Evolutionary conservation across 345 rosid genomes (phyloP), one percentile per base, ranked within the genome.

Genomic region (Acer negundo): DNA sequence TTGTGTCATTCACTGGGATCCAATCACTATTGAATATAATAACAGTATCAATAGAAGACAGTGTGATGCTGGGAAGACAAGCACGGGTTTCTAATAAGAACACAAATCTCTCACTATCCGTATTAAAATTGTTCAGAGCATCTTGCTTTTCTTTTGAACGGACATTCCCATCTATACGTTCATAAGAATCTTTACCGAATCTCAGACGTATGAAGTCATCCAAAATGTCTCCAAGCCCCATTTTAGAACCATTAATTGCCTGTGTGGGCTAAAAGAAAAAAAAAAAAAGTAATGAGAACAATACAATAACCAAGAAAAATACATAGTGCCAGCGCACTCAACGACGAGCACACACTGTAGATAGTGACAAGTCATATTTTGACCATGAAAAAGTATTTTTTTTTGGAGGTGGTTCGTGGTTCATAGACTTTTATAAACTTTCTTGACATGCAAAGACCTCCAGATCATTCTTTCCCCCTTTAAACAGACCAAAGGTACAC

Each of bases 11-110:
- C 65, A 78, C 75, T 17, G 94, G 98, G 84, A 71, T 90, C 94
- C 91, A 90, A 77, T 90, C 94, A 79, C 98, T 96, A 75, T 84
- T 87, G 80, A 86, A 92, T 81, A 96, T 82, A 81, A 96, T 91
- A 63, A 91, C 90, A 72, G 83, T 76, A 82, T 90, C 91, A 78
- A 93, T 88, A 38, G 93, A 87, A 70, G 89, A 86, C 76, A 96
- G 85, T 79, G 88, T 92, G 80, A 94, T 87, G 86, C 89, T 82
- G 67, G 86, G 69, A 80, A 47, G 78, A 84, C 99, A 92, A 80
- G 97, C 95, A 75, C 97, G 94, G 68, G 84, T 87, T 87, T 94
- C 99, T 84, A 94, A 83, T 78, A 96, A 80, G 79, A 94, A 87
- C 75, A 94, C 90, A 86, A 90, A 96, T 74, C 92, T 91, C 62